Base-by-base conservation (phyloP, 2,329 filamentous ascomycete species). In the Penicillium sp. region DNA sequence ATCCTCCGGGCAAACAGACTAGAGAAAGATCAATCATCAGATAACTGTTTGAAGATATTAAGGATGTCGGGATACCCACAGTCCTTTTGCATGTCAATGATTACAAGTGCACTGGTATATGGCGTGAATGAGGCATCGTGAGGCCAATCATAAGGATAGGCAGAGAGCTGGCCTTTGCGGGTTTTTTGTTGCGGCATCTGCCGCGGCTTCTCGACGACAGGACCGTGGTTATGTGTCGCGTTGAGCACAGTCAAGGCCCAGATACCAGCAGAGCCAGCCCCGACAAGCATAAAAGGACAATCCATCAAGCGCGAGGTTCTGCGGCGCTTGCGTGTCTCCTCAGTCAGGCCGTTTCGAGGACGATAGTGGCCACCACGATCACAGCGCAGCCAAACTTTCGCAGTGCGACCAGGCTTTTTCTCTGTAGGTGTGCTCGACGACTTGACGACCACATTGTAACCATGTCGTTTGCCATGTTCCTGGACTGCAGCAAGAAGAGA, bases 71-170 rank as follows among this genome's bases (percentile, higher is more conserved):
- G 11, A 50, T 29, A 62, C 71, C 47, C 58, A 75, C 73, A 75
- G 57, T 76, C 74, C 43, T 72, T 70, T 53, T 76, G 74, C 74
- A 76, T 76, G 54, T 76, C 74, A 49, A 76, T 72, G 10, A 76
- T 64, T 19, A 76, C 70, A 35, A 76, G 59, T 0, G 73, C 74
- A 22, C 73, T 75, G 4, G 71, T 75, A 50, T 70, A 72, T 19
- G 72, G 70, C 4, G 68, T 70, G 35, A 76, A 66, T 7, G 68
- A 68, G 1, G 69, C 68, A 60, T 75, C 71, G 53, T 76, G 72
- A 8, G 74, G 74, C 72, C 73, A 75, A 52, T 73, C 70, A 58
- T 75, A 75, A 4, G 72, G 72, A 12, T 62, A 52, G 1, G 71
- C 70, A 4, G 65, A 59, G 30, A 74, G 57, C 53, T 73, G 71